Conservation (phyloP, 2,329 filamentous ascomycete species). For the Endoconidiophora laricicola region DNA sequence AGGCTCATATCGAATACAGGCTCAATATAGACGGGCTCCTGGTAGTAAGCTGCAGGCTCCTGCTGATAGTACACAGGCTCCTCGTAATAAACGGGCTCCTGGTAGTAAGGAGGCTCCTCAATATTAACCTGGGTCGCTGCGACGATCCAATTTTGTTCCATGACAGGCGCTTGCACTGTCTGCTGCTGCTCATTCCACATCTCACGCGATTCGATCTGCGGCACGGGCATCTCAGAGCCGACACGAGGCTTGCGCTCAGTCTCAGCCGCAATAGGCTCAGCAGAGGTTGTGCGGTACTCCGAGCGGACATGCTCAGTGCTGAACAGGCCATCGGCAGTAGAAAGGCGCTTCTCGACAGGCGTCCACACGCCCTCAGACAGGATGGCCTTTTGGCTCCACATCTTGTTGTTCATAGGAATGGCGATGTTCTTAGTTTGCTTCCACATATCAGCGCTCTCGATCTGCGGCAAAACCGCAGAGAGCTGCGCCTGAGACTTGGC, state of each 20-base stretch:
- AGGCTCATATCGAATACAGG: background rate
- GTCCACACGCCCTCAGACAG: conserved; percentile 1
- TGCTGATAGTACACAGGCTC: conserved; percentile 1
- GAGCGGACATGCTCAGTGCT: conserved; percentile 14
- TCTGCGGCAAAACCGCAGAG: background rate
- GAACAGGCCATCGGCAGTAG: conserved; percentile 15
- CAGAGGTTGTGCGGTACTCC: conserved; percentile 20
- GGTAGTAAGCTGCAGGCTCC: conserved; percentile 3
- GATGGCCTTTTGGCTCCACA: conserved; percentile 1
- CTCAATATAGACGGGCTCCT: conserved; percentile 1
- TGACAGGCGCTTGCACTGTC: background rate
- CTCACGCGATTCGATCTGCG: conserved; percentile 17
- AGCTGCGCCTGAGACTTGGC: conserved; percentile 12
- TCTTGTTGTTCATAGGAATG: background rate
- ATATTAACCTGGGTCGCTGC: background rate
- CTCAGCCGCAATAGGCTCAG: conserved; percentile 20
- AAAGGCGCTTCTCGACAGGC: background rate
- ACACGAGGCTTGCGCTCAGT: conserved; percentile 21
- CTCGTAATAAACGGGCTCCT: conserved; percentile 3
- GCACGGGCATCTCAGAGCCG: conserved; percentile 17
- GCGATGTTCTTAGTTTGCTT: background rate
- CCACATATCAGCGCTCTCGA: conserved; percentile 5
- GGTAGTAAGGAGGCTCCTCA: conserved; percentile 3
- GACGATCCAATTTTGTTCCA: conserved; percentile 15
- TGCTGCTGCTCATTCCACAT: too few relatives aligned